phyloP scores from a whole-genome alignment of 805 yeast genomes.

The Kazachstania martiniae region DNA sequence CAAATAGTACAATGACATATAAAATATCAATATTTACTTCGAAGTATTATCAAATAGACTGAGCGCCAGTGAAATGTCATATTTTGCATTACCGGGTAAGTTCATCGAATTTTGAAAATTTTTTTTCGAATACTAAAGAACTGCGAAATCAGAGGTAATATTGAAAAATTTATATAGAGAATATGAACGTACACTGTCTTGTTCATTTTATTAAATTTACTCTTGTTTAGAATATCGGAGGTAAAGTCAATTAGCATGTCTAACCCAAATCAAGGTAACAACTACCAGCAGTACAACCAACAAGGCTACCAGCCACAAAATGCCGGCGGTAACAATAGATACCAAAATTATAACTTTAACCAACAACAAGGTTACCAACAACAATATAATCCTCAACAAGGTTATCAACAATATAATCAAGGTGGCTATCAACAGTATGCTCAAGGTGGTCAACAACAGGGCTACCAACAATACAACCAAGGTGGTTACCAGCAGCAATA shows the following conservation, averaged over 20 bases:
- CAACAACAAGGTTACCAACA: conserved; percentile 21
- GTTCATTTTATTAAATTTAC: too few relatives aligned
- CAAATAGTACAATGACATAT: too few relatives aligned
- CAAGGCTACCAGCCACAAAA: conserved; percentile 22
- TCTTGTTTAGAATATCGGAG: conserved; percentile 5
- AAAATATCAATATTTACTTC: too few relatives aligned
- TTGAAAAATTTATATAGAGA: too few relatives aligned
- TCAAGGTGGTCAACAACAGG: conserved; percentile 21
- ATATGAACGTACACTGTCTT: too few relatives aligned
- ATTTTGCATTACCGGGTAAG: too few relatives aligned
- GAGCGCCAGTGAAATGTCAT: too few relatives aligned
- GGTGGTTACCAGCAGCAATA: conserved; percentile 14
- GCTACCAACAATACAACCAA: conserved; percentile 15
- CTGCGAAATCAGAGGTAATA: too few relatives aligned
- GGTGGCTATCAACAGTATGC: conserved; percentile 22
- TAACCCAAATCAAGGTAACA: conserved; percentile 19
- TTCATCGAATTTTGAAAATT: too few relatives aligned
- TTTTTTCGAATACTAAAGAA: too few relatives aligned
- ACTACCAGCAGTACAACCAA: conserved; percentile 12
- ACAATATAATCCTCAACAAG: conserved; percentile 21
- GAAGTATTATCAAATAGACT: too few relatives aligned
- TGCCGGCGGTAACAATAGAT: conserved; percentile 22
- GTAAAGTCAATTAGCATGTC: conserved; percentile 24
- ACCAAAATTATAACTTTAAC: conserved; percentile 5
- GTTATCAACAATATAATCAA: conserved; percentile 18